Evolutionary conservation across 148 eudicot species (phyloP).

Genomic region (Silene uniflora): DNA sequence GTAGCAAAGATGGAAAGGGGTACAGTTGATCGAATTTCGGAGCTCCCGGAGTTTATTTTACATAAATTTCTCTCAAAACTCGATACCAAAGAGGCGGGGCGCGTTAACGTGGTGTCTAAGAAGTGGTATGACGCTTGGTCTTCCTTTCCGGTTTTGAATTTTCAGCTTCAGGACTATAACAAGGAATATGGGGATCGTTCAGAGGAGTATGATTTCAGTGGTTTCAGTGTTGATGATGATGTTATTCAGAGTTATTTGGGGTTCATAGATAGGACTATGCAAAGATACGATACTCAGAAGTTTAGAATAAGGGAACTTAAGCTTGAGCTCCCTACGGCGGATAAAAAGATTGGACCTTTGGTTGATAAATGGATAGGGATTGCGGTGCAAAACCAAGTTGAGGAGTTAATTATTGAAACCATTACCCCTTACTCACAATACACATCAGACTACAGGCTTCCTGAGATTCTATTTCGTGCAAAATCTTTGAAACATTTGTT

Average conservation of each 20-base stretch:
- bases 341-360: neutral
- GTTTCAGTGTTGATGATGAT: too few relatives aligned
- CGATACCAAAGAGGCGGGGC: neutral
- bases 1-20: neutral
- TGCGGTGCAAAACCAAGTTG: neutral
- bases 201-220: too few relatives aligned
- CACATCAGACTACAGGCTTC: neutral
- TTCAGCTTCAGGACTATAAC: neutral
- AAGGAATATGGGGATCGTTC: neutral
- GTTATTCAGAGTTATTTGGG: neutral
- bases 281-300: neutral
- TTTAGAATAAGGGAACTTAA: neutral
- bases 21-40: constrained; percentile 13
- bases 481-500: neutral
- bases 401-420: neutral
- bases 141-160: neutral
- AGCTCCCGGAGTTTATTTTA: neutral
- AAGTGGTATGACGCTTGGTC: neutral
- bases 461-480: constrained; percentile 3
- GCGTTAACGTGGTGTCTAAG: neutral
- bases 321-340: neutral
- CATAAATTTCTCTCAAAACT: neutral
- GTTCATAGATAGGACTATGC: constrained; percentile 7
- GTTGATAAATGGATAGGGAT: neutral
- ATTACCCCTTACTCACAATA: neutral